phyloP scores from a whole-genome alignment of 139 green algal genomes.

The Spirogloea muscicola region DNA sequence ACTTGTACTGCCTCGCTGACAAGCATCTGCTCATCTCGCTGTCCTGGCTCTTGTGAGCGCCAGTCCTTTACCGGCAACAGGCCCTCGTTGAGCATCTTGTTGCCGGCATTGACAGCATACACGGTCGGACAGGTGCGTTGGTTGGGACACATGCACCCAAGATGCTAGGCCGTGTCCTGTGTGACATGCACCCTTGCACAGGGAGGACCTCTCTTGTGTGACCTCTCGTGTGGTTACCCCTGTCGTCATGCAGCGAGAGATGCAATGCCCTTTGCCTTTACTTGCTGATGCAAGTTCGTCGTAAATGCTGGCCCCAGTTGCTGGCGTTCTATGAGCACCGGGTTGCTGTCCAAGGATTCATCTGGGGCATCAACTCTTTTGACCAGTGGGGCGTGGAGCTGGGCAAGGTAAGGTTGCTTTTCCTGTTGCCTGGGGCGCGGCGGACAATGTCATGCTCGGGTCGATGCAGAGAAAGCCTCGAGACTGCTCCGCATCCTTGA shows the following conservation, averaged over 20 bases:
- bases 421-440: no score
- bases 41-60: background rate
- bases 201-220: no score
- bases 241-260: no score
- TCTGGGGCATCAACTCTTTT: slow-evolving; percentile 98
- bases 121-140: slow-evolving; percentile 77
- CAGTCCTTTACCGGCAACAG: slow-evolving; percentile 86
- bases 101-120: slow-evolving; percentile 85
- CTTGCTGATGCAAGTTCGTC: no score
- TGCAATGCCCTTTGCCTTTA: no score
- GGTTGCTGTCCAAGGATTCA: slow-evolving; percentile 89
- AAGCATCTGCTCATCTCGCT: slow-evolving; percentile 1
- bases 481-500: no score
- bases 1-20: background rate
- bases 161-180: no score
- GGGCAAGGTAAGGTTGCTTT: slow-evolving; percentile 76
- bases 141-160: no score
- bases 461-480: no score
- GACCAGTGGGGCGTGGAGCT: slow-evolving; percentile 99
- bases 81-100: slow-evolving; percentile 83
- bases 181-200: no score
- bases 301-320: slow-evolving; percentile 52
- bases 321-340: slow-evolving; percentile 96
- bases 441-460: no score
- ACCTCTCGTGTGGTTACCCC: no score